A percentile compares a stretch with the other conserved stretches of the same genome.
Conservation (phyloP, 2,329 filamentous ascomycete species). For the Apiospora rasikravindrae region DNA sequence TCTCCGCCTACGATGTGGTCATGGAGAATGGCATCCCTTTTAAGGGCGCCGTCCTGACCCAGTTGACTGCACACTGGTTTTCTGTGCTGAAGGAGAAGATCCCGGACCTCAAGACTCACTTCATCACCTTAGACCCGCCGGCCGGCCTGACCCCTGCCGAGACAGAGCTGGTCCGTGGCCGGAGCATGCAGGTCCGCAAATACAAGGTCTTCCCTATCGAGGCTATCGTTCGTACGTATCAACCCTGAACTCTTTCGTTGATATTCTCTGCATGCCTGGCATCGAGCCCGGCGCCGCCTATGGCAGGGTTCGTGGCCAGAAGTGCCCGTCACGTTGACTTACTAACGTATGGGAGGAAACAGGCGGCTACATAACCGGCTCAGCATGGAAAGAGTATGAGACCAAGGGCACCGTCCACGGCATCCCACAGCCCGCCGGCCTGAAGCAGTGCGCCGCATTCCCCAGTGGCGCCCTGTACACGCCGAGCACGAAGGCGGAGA, state of each 20-base stretch:
- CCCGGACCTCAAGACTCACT: conserved; percentile 57
- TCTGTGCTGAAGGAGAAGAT: conserved; percentile 49
- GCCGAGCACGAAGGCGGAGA: conserved; percentile 83
- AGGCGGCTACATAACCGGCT: conserved; percentile 81
- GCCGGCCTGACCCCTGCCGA: conserved; percentile 47
- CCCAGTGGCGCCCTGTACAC: conserved; percentile 70
- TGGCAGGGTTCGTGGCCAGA: not conserved
- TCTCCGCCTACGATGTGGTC: conserved; percentile 94
- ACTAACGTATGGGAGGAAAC: not conserved
- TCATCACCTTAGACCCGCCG: conserved; percentile 46
- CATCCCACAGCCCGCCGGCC: conserved; percentile 68
- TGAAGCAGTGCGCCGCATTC: conserved; percentile 74
- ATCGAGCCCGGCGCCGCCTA: not conserved
- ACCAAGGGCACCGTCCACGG: conserved; percentile 80
- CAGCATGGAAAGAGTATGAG: conserved; percentile 79
- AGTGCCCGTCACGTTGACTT: not conserved
- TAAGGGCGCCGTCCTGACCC: conserved; percentile 59
- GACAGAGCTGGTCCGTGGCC: conserved; percentile 59
- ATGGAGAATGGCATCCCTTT: conserved; percentile 68
- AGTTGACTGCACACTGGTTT: conserved; percentile 60
- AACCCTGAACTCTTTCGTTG: not conserved
- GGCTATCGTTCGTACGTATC: conserved; percentile 57
- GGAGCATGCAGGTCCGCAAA: conserved; percentile 79
- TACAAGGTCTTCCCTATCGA: conserved; percentile 80
- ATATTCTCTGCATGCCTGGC: conserved; percentile 37